A percentile compares a stretch with the other conserved stretches of the same genome.
Evolutionary conservation across 2,329 filamentous ascomycete genomes (phyloP).

Genomic region (Cladosporium colombiae): DNA sequence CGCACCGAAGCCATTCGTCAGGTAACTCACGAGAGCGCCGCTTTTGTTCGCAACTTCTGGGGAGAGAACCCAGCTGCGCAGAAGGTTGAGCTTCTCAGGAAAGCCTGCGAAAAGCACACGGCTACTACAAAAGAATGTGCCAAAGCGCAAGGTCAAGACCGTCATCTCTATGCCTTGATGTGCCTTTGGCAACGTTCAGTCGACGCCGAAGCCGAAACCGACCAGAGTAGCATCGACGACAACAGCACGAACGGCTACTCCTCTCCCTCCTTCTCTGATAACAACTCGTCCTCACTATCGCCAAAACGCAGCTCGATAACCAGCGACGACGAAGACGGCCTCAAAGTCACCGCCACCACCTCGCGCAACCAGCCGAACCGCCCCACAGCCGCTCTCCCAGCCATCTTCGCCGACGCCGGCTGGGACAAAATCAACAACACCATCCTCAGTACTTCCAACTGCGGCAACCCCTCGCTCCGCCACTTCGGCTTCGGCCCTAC

Average conservation of each 20-base stretch:
- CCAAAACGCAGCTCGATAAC: slow-evolving; percentile 55
- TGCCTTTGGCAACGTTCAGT: slow-evolving; percentile 91
- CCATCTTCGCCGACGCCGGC: slow-evolving; percentile 81
- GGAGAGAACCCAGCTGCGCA: slow-evolving; percentile 77
- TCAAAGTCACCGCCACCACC: slow-evolving; percentile 14
- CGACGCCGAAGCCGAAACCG: slow-evolving; percentile 66
- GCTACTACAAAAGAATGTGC: slow-evolving; percentile 79
- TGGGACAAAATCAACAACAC: slow-evolving; percentile 97
- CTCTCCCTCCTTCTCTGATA: slow-evolving; percentile 45
- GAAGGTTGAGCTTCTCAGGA: slow-evolving; percentile 83
- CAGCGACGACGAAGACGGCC: slow-evolving; percentile 47
- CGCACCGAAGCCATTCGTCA: slow-evolving; percentile 91
- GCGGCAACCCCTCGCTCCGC: slow-evolving; percentile 88
- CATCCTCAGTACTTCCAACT: slow-evolving; percentile 96
- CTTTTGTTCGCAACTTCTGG: slow-evolving; percentile 94
- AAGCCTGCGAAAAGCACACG: slow-evolving; percentile 81
- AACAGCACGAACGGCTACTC: slow-evolving; percentile 66
- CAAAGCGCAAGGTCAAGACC: slow-evolving; percentile 86
- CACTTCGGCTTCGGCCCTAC: slow-evolving; percentile 98
- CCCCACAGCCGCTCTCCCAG: slow-evolving; percentile 57
- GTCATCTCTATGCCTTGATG: slow-evolving; percentile 90
- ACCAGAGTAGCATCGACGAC: slow-evolving; percentile 44
- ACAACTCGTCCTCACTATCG: slow-evolving; percentile 52
- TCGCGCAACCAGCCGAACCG: background rate
- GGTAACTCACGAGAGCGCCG: slow-evolving; percentile 78